A percentile compares a stretch with the other conserved stretches of the same genome.
phyloP scores from a whole-genome alignment of 2,329 filamentous ascomycete species.

The Beauveria medogensis region DNA sequence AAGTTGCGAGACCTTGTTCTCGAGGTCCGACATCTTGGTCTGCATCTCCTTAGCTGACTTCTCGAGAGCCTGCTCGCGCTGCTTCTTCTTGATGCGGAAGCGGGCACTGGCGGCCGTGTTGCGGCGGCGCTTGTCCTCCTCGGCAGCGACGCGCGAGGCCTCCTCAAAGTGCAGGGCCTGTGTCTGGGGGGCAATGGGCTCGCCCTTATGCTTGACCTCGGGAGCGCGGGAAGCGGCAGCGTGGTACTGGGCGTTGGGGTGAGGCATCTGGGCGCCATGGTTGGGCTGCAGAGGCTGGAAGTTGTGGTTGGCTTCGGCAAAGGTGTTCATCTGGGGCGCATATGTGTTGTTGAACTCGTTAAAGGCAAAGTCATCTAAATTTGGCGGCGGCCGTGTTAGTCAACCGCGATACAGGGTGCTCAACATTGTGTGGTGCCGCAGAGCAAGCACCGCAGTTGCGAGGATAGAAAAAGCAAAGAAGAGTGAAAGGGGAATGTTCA shows the following conservation, averaged over 20 bases:
- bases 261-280: slow-evolving; percentile 26
- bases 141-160: slow-evolving; percentile 62
- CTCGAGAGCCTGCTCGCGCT: slow-evolving; percentile 80
- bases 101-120: slow-evolving; percentile 85
- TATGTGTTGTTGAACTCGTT: slow-evolving; percentile 46
- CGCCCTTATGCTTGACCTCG: slow-evolving; percentile 38
- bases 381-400: slow-evolving; percentile 33
- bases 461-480: background rate
- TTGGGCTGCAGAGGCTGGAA: slow-evolving; percentile 47
- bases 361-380: slow-evolving; percentile 48
- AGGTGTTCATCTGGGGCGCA: slow-evolving; percentile 39
- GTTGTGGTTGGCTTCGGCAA: slow-evolving; percentile 26
- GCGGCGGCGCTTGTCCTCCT: slow-evolving; percentile 82
- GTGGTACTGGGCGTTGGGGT: slow-evolving; percentile 23
- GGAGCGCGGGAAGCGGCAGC: slow-evolving; percentile 23
- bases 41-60: slow-evolving; percentile 74
- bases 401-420: background rate
- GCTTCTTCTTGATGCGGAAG: slow-evolving; percentile 94
- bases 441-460: background rate
- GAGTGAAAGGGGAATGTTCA: background rate
- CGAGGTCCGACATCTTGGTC: slow-evolving; percentile 67
- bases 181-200: slow-evolving; percentile 29
- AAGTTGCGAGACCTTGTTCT: slow-evolving; percentile 66
- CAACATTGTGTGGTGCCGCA: slow-evolving; percentile 1
- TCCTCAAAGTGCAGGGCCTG: slow-evolving; percentile 57